Evolutionary conservation across 2,329 filamentous ascomycete species (phyloP).

Genomic region (Penicillium sp.): DNA sequence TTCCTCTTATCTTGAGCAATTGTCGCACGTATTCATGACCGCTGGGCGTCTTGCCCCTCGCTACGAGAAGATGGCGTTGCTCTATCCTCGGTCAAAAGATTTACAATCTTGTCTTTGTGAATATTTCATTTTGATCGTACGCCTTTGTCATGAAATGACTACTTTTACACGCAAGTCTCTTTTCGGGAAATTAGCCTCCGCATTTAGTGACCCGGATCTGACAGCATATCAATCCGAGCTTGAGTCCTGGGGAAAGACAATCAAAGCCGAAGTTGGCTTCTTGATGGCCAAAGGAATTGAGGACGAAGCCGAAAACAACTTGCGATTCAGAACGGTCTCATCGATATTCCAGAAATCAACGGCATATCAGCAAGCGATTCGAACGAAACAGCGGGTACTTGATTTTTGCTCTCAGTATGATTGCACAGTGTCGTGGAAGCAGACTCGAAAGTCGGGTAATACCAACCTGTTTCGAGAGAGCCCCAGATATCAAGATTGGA

Average conservation of each 20-base stretch:
- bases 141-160: neutral
- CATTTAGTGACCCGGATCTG: neutral
- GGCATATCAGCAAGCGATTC: neutral
- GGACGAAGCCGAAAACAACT: neutral
- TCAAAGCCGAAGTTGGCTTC: neutral
- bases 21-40: neutral
- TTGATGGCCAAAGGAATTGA: neutral
- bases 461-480: neutral
- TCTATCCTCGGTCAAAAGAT: neutral
- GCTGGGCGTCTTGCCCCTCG: neutral
- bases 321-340: neutral
- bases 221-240: neutral
- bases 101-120: neutral
- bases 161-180: neutral
- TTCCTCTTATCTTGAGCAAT: neutral
- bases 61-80: neutral
- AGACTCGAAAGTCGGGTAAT: neutral
- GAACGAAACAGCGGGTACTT: neutral
- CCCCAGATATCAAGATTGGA: neutral
- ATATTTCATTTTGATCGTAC: neutral
- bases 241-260: neutral
- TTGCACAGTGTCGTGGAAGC: neutral
- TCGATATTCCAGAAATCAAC: neutral
- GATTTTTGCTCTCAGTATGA: neutral
- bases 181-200: neutral